Evolutionary conservation across 805 yeast species (phyloP), one percentile per base, ranked within the genome.

Genomic region (Starmerella kuoi): DNA sequence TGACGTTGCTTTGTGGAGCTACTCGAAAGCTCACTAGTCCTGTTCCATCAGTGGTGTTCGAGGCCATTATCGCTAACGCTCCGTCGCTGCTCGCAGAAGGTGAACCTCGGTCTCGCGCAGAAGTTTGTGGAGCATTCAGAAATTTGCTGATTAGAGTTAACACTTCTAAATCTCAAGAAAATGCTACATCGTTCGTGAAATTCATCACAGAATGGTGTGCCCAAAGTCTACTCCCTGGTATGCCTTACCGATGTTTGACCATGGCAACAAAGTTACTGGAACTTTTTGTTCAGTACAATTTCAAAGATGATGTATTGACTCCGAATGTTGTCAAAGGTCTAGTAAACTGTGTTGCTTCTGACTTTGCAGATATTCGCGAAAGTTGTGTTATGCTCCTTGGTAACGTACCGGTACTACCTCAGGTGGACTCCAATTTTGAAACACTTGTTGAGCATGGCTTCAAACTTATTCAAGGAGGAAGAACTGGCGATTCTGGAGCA

Each of bases 281-380:
- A 2, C 58, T 67, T 21, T 48, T 80, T 24, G 60, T 73, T 1
- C 66, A 64, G 31, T 68, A 80, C 21, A 26, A 26, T 12, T 33
- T 20, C 0, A 84, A 83, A 2, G 49, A 77, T 1, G 53, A 61
- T 0, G 50, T 80, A 1, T 72, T 67, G 48, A 54, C 59, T 17
- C 56, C 61, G 17, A 56, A 60, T 1, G 49, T 73, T 23, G 54
- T 71, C 1, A 61, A 77, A 38, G 53, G 74, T 7, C 60, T 86
- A 39, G 57, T 79, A 17, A 81, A 79, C 49, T 74, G 74, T 41
- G 63, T 82, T 6, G 63, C 76, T 24, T 79, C 79, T 56, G 78
- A 79, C 47, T 86, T 76, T 59, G 85, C 81, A 43, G 95, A 86
- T 55, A 69, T 87, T 17, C 69, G 97, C 45, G 65, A 67, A 4